A percentile compares a stretch with the other conserved stretches of the same genome.
phyloP scores from a whole-genome alignment of 768 basidiomycete genomes.

The Sporobolomyces roseus region DNA sequence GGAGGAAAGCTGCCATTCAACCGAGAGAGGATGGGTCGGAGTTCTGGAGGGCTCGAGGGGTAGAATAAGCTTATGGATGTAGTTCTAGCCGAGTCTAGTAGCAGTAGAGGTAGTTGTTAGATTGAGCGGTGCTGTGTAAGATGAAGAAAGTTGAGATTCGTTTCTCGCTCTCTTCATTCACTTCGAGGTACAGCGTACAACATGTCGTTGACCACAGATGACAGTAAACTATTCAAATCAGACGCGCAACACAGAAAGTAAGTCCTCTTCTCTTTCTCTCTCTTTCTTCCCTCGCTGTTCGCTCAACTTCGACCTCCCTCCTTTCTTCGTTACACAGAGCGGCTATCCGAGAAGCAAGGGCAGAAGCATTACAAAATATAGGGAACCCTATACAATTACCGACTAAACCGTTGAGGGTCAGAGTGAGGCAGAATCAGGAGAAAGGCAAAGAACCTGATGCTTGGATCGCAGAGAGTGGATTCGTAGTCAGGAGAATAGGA shows the following conservation, averaged over 20 bases:
- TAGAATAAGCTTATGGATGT: too few relatives aligned
- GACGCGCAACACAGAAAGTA: slow-evolving; percentile 63
- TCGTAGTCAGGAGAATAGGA: slow-evolving; percentile 66
- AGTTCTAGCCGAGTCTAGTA: background rate
- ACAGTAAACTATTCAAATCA: slow-evolving; percentile 63
- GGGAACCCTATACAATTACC: slow-evolving; percentile 74
- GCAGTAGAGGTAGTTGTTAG: background rate
- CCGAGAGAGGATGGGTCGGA: background rate
- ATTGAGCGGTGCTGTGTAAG: slow-evolving; percentile 3
- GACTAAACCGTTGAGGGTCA: slow-evolving; percentile 69
- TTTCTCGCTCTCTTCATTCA: slow-evolving; percentile 1
- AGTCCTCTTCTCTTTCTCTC: slow-evolving; percentile 53
- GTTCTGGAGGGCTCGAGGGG: background rate
- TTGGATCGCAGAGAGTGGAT: slow-evolving; percentile 86
- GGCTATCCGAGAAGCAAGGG: slow-evolving; percentile 60
- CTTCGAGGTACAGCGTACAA: background rate
- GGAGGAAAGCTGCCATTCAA: slow-evolving; percentile 37
- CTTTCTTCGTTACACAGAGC: slow-evolving; percentile 49
- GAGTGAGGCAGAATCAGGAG: slow-evolving; percentile 43
- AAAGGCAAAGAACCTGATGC: slow-evolving; percentile 58
- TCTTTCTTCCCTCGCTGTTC: background rate
- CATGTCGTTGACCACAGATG: slow-evolving; percentile 46
- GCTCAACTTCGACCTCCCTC: slow-evolving; percentile 35
- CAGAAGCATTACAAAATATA: slow-evolving; percentile 63
- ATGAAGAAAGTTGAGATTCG: background rate